Base-by-base conservation (phyloP, 108 stramenopile species). In the Cyclotella cryptica region DNA sequence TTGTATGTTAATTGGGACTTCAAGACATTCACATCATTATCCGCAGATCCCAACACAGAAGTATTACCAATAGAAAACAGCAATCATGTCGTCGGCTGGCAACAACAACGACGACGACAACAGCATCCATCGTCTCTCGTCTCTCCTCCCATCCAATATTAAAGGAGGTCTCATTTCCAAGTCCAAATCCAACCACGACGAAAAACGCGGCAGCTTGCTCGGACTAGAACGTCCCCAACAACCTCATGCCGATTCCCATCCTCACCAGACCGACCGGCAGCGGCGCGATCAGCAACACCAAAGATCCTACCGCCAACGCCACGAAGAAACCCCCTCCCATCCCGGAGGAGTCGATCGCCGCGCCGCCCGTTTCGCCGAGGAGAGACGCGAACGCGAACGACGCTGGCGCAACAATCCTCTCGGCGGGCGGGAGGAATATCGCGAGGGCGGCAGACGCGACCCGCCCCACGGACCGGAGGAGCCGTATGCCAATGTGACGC, bases 301-400 rank as follows among this genome's bases (percentile, higher is more conserved):
- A 13, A 68, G 84, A 64, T 74, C 71, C 49, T 85, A 89, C 72
- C 79, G 88, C 28, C 63, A 76, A 26, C 55, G 35, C 18, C 44
- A 79, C 69, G 71, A 76, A 18, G 92, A 91, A 53, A 93, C 92
- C n/a, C 92, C 92, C 43, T 88, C 89, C 29, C 86, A 89, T 69
- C 84, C 83, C 15, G 88, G 88, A 10, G 92, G 88, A 17, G 81
- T 91, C 22, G 88, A 87, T 78, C 84, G 85, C 15, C 75, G 83
- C 28, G 80, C 81, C n/a, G 22, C 69, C 6, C 66, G 72, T 10
- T 65, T 85, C 3, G 67, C 75, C 1, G 80, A 81, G 47, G 85
- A 86, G 45, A 44, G 64, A 15, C 17, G 64, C 10, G 64, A 45
- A 22, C 43, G 45, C 43, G 45, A 65, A 10, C 21, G 45, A 22